A percentile compares a stretch with the other conserved stretches of the same genome.
Evolutionary conservation across 345 rosid genomes (phyloP).

Genomic region (Salix arbutifolia): DNA sequence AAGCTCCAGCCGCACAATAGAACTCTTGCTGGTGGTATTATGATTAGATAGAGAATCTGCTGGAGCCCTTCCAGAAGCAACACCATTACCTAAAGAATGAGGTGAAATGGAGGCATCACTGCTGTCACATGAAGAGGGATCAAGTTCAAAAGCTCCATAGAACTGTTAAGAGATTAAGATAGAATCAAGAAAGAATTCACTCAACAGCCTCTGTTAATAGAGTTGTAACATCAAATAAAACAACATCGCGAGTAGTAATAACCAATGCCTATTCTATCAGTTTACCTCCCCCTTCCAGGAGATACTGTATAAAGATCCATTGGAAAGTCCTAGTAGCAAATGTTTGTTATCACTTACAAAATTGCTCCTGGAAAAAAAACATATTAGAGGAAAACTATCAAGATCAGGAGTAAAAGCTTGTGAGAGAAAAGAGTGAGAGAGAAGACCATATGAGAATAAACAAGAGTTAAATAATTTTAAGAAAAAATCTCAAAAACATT

Average conservation of each 20-base stretch:
- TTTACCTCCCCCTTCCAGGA: constrained; percentile 99
- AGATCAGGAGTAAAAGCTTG: constrained; percentile 4
- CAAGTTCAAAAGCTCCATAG: constrained; percentile 69
- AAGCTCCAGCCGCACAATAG: constrained; percentile 66
- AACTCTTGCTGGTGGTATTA: constrained; percentile 34
- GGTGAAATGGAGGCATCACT: constrained; percentile 32
- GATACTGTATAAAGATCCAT: constrained; percentile 72
- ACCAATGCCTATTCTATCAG: neutral
- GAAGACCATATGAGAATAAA: neutral
- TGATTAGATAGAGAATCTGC: constrained; percentile 30
- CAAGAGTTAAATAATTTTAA: neutral
- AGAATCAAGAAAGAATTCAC: constrained; percentile 2
- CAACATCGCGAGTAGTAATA: neutral
- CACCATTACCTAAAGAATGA: constrained; percentile 49
- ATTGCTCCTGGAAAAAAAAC: constrained; percentile 61
- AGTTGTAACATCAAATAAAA: neutral
- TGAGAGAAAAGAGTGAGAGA: neutral
- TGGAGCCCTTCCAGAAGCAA: constrained; percentile 39
- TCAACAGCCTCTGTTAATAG: neutral
- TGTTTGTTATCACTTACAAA: constrained; percentile 50
- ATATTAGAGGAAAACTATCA: constrained; percentile 8
- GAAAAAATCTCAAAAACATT: neutral
- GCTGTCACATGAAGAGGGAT: constrained; percentile 27
- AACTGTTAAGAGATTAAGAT: constrained; percentile 44
- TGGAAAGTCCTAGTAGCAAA: constrained; percentile 83